Evolutionary conservation across 352 stramenopile genomes (phyloP).

Genomic region (Globisporangium heterothallicum): DNA sequence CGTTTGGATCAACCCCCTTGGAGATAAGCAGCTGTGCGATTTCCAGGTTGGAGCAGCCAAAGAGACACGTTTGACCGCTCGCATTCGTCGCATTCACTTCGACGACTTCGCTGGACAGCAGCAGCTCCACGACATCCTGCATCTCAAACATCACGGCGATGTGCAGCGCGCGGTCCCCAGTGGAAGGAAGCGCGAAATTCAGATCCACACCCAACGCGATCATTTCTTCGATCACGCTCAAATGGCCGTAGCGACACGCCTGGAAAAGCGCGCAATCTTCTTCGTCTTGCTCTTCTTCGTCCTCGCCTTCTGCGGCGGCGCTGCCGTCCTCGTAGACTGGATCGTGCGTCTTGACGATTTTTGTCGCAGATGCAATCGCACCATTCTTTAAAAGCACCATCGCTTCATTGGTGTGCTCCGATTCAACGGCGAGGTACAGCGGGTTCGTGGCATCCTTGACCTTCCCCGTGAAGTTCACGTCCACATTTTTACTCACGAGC

Average conservation of each 20-base stretch:
- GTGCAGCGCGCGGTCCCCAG: conserved; percentile 68
- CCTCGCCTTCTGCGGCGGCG: conserved; percentile 12
- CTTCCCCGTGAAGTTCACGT: conserved; percentile 56
- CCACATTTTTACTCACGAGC: conserved; percentile 39
- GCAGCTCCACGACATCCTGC: conserved; percentile 69
- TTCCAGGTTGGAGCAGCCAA: conserved; percentile 73
- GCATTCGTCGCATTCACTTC: conserved; percentile 67
- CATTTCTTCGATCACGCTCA: conserved; percentile 75
- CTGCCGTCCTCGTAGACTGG: conserved; percentile 21
- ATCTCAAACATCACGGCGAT: conserved; percentile 83
- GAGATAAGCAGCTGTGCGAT: conserved; percentile 54
- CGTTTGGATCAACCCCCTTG: conserved; percentile 56
- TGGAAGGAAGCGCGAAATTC: conserved; percentile 59
- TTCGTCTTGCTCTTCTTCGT: conserved; percentile 26
- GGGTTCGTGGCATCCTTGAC: conserved; percentile 48
- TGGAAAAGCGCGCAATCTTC: conserved; percentile 77
- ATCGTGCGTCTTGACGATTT: conserved; percentile 44
- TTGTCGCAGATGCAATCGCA: conserved; percentile 57
- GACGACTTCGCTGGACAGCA: conserved; percentile 43
- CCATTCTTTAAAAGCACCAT: conserved; percentile 69
- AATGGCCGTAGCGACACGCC: conserved; percentile 62
- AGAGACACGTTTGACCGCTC: conserved; percentile 72
- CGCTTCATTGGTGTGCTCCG: conserved; percentile 63
- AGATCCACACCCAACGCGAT: conserved; percentile 58
- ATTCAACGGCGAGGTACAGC: conserved; percentile 71